These are phyloP conservation scores for Metarhizium brunneum DNA, from an alignment of 2,329 filamentous ascomycete genomes.

Conservation along the genomic window DNA sequence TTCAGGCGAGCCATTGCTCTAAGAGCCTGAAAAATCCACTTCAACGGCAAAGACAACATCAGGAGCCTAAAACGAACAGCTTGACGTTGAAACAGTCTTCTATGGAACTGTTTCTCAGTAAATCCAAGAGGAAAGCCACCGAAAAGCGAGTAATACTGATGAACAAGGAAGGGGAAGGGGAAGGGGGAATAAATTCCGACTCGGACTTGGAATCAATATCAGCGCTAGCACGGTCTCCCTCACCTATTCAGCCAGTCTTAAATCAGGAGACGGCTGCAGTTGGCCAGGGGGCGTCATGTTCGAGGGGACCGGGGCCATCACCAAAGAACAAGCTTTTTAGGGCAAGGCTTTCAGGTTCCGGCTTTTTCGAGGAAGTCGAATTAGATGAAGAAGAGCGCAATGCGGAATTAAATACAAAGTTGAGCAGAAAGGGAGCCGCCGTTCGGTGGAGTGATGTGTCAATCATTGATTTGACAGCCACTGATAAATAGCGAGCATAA, in stretches of 20 bases:
- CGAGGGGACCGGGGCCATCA: constrained; percentile 1
- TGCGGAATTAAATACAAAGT: constrained; percentile 10
- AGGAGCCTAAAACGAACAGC: background rate
- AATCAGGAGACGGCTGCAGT: background rate
- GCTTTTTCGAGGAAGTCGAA: constrained; percentile 28
- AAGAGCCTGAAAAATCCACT: constrained; percentile 10
- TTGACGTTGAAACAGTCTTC: constrained; percentile 23
- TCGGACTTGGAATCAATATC: constrained; percentile 8
- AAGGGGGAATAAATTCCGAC: constrained; percentile 7
- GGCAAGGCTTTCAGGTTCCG: constrained; percentile 25
- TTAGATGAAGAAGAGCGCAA: constrained; percentile 17
- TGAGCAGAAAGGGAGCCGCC: constrained; percentile 10
- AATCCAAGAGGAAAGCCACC: background rate
- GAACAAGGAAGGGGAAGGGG: background rate
- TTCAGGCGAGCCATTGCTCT: constrained; percentile 12
- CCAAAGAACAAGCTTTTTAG: constrained; percentile 29
- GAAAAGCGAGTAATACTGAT: background rate
- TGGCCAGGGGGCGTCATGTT: constrained; percentile 1
- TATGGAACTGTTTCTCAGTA: constrained; percentile 18
- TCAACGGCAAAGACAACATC: background rate
- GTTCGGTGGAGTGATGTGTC: constrained; percentile 23
- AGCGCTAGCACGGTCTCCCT: background rate
- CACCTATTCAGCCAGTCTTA: background rate
- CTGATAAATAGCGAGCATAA: background rate
- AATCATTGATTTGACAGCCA: constrained; percentile 22